Base-by-base conservation (phyloP, 345 rosid genomes). In the Trapa incisa region DNA sequence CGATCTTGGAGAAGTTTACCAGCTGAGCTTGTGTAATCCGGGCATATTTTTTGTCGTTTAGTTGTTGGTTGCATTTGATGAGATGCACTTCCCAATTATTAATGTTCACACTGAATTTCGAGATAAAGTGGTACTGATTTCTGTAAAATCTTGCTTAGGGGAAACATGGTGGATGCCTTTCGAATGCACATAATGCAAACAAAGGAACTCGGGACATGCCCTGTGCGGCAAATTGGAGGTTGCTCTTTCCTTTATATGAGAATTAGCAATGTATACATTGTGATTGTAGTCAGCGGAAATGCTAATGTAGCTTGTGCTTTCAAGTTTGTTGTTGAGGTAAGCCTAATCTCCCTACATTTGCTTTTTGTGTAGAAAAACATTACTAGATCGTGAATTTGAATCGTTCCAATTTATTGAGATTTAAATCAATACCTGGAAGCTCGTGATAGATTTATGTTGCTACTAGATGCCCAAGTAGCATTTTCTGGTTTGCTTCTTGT, bases 101-200 rank as follows among this genome's bases (percentile, higher is more conserved):
- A 6, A 57, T 57, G 62, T 33, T 11, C 10, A 57, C 62, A 29
- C 37, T 33, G 37, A 22, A 6, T 10, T 57, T 57, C 1, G 16
- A 14, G 37, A 13, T 32, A 7, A 29, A 15, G 37, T 11, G 35
- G 22, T 32, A 53, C 41, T 42, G 32, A 62, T 53, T 39, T 52
- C 43, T 65, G 64, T 22, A 38, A n/a, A 32, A 32, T 75, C 64
- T 65, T n/a, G 60, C 71, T 45, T 65, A 91, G 99, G 72, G 96
- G 96, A 60, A 95, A 91, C 65, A 95, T 95, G 99, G 97, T 95
- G 81, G 97, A 94, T 77, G 99, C 99, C n/a, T 95, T 95, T 70
- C 86, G 99, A 61, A 82, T 75, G 79, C 99, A 95, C 80, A 91
- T 95, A 74, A 91, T 95, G 99, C 99, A 91, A 72, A 95, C 97